These are phyloP conservation scores for Neostapfia colusana DNA, from an alignment of 176 grass and related monocot genomes.

Conservation along the genomic window DNA sequence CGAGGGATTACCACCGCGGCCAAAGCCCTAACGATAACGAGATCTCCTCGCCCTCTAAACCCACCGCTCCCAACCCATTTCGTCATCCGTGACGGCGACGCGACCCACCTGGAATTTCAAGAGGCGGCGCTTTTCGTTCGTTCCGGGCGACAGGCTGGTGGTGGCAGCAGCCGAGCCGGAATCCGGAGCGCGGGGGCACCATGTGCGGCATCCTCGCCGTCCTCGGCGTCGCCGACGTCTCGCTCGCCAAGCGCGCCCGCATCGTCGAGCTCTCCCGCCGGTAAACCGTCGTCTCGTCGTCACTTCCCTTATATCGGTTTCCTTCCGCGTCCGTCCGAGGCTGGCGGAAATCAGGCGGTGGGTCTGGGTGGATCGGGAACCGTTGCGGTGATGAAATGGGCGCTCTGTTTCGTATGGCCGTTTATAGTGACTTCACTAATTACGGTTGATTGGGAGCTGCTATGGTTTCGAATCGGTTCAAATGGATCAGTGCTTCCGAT, in stretches of 20 bases:
- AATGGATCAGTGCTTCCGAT: background rate
- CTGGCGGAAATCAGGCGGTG: background rate
- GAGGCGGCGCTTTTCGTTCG: background rate
- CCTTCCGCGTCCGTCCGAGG: background rate
- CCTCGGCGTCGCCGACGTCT: slow-evolving; percentile 79
- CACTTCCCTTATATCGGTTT: background rate
- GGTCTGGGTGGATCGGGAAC: background rate
- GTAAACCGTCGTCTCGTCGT: slow-evolving; percentile 28
- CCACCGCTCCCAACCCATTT: background rate
- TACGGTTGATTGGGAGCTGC: background rate
- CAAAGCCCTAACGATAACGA: slow-evolving; percentile 33
- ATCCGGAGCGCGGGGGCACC: slow-evolving; percentile 28
- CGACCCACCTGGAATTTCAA: background rate
- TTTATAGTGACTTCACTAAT: background rate
- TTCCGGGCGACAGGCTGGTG: background rate
- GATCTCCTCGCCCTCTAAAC: slow-evolving; percentile 20
- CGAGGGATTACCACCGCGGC: background rate
- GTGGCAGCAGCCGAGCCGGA: background rate
- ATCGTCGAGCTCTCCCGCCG: slow-evolving; percentile 95
- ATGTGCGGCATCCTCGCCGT: slow-evolving; percentile 99
- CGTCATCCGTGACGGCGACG: background rate
- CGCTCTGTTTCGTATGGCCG: background rate
- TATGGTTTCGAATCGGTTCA: background rate
- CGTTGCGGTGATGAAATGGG: background rate
- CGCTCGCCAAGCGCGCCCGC: slow-evolving; percentile 77